Base-by-base conservation (phyloP, 495 filamentous ascomycete species). In the Talaromyces ruber region DNA sequence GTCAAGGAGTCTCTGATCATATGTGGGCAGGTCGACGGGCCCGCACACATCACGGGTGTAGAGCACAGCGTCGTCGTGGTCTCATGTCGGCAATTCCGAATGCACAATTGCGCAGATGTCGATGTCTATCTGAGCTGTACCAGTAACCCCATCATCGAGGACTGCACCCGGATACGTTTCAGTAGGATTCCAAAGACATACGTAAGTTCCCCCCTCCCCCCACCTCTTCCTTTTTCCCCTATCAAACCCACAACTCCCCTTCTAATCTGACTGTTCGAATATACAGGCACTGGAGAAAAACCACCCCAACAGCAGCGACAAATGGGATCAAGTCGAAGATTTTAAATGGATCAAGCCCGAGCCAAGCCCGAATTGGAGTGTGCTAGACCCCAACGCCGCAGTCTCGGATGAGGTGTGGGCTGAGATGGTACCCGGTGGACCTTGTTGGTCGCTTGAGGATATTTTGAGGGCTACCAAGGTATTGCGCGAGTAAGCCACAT, bases 311-410 rank as follows among this genome's bases (percentile, higher is more conserved):
- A 60, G 65, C 22, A 64, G 72, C 61, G 92, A 94, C 71, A 79
- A 86, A 62, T 98, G 91, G 89, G 84, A 90, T 66, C 84, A 95
- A 67, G 87, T 98, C 14, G 90, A 97, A 67, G 94, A 98, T 67
- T 98, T 98, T 79, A 94, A 96, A 72, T 98, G 95, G 95, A 81
- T 97, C 63, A 95, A 92, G 72, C 77, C 82, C 11, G 89, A 88
- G 53, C 86, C 84, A 18, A 97, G 90, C 65, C 94, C 94, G 1
- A 92, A 98, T 70, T 98, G 93, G 92, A 83, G 79, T 52, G 68
- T 93, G 9, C 62, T 97, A 45, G 75, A 81, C 16, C 80, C 81
- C 51, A 79, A 77, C 21, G 77, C 88, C 37, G 81, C 85, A 9
- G 78, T 93, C 7, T 62, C 73, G 5, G 83, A 85, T 21, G 79